These are phyloP conservation scores for Lachnellula willkommii DNA, from an alignment of 2,329 filamentous ascomycete genomes.

Conservation along the genomic window DNA sequence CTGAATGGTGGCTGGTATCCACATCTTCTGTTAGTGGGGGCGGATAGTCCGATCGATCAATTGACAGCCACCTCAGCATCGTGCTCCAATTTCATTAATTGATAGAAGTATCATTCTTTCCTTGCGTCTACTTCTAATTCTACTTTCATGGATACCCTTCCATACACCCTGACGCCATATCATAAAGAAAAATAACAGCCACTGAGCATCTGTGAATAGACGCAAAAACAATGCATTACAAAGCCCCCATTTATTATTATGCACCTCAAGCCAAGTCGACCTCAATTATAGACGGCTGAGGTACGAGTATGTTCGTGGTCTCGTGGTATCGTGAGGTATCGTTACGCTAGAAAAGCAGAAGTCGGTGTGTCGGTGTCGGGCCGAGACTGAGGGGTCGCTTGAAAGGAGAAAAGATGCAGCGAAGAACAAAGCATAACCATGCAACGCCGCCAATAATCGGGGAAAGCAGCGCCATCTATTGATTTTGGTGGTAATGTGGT, in stretches of 20 bases:
- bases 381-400: background rate
- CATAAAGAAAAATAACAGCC: conserved; percentile 8
- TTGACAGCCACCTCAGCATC: background rate
- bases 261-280: conserved; percentile 1
- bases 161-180: conserved; percentile 4
- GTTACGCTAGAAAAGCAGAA: conserved; percentile 25
- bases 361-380: conserved; percentile 10
- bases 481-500: conserved; percentile 14
- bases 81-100: background rate
- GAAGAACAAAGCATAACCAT: conserved; percentile 13
- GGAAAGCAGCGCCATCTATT: conserved; percentile 19
- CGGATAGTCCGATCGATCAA: too few species aligned
- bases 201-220: conserved; percentile 7
- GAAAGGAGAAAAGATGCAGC: conserved; percentile 6
- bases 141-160: conserved; percentile 1
- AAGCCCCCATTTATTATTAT: conserved; percentile 14
- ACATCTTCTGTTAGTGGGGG: too few species aligned
- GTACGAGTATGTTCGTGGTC: conserved; percentile 23
- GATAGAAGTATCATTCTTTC: conserved; percentile 1
- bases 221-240: conserved; percentile 15
- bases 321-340: conserved; percentile 28
- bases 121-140: background rate
- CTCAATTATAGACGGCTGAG: conserved; percentile 8
- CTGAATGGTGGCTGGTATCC: too few species aligned
- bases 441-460: conserved; percentile 15